Percentiles rank a stretch among this genome's conserved stretches.
phyloP scores from a whole-genome alignment of 495 filamentous ascomycete species.

The Penicillium psychrofluorescens region DNA sequence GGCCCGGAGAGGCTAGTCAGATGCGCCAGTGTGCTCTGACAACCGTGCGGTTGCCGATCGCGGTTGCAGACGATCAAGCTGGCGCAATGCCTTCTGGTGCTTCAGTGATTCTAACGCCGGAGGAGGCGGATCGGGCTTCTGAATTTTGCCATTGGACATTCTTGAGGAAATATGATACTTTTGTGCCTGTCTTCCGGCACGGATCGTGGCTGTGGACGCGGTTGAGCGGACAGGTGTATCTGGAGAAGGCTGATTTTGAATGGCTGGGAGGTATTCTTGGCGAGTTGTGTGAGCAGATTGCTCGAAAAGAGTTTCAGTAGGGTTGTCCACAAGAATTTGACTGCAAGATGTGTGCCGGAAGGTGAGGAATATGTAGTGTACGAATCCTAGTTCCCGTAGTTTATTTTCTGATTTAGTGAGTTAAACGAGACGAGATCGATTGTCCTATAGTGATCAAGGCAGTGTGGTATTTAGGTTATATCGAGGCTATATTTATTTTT shows the following conservation, averaged over 20 bases:
- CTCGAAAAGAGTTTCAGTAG: conserved; percentile 38
- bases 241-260: conserved; percentile 72
- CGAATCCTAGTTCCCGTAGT: no score
- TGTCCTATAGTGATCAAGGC: no score
- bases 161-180: conserved; percentile 55
- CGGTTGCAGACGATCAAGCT: conserved; percentile 12
- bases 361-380: no score
- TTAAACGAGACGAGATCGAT: no score
- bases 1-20: conserved; percentile 43
- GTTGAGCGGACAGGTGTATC: conserved; percentile 72
- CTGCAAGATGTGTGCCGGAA: no score
- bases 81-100: background rate
- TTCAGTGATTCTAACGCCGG: background rate
- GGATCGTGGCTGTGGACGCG: conserved; percentile 57
- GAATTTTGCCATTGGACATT: conserved; percentile 29
- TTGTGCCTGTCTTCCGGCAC: conserved; percentile 57
- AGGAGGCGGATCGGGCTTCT: conserved; percentile 45
- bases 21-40: conserved; percentile 48
- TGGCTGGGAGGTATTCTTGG: conserved; percentile 56
- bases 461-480: no score
- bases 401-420: no score
- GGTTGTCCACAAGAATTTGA: no score
- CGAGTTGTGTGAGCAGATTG: conserved; percentile 53
- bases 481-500: no score
- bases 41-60: conserved; percentile 67